phyloP scores from a whole-genome alignment of 2,329 filamentous ascomycete species.

The Neocucurbitaria cava region DNA sequence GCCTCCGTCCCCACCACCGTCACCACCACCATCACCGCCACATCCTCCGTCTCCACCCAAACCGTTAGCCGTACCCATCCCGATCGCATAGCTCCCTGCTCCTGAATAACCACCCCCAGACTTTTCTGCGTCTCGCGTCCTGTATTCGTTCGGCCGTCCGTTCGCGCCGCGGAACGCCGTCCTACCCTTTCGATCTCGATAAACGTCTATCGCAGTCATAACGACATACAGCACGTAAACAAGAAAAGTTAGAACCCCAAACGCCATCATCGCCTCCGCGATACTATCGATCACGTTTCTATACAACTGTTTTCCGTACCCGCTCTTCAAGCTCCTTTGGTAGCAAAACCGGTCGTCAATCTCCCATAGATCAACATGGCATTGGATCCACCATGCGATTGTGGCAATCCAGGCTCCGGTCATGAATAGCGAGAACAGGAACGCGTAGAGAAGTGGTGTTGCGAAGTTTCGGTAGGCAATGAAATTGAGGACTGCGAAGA shows the following conservation, averaged over 20 bases:
- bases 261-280: conserved; percentile 10
- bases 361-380: neutral
- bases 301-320: neutral
- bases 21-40: no score
- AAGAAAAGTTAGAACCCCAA: neutral
- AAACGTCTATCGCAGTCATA: neutral
- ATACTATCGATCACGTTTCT: neutral
- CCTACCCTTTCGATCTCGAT: neutral
- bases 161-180: neutral
- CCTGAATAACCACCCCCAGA: neutral
- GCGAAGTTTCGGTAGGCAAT: neutral
- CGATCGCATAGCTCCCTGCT: neutral
- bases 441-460: neutral
- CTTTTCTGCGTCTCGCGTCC: neutral
- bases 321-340: neutral
- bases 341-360: neutral
- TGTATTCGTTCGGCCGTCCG: neutral
- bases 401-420: neutral
- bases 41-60: neutral
- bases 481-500: neutral
- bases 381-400: neutral
- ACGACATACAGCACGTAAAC: neutral
- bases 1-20: neutral
- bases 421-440: neutral
- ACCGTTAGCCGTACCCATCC: neutral